A percentile compares a stretch with the other conserved stretches of the same genome.
phyloP scores from a whole-genome alignment of 352 stramenopile species.

The Phytophthora crassamura region DNA sequence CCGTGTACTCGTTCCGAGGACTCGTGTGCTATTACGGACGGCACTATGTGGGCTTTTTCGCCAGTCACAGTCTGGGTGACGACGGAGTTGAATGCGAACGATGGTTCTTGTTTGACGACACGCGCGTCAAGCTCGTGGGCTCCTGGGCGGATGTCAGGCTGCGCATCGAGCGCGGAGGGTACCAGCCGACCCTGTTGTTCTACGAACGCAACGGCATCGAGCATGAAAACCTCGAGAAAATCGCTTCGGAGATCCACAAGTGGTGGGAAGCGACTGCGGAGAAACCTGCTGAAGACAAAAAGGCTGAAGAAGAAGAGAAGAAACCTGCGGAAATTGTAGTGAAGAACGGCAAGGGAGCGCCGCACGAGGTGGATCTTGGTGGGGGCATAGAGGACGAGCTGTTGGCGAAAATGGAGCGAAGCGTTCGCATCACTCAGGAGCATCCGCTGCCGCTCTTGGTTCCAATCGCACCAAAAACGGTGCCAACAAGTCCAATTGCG shows the following conservation, averaged over 20 bases:
- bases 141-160: slow-evolving; percentile 75
- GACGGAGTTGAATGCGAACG: slow-evolving; percentile 57
- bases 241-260: slow-evolving; percentile 74
- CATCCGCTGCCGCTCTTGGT: slow-evolving; percentile 25
- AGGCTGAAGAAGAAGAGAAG: slow-evolving; percentile 18
- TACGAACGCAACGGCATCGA: slow-evolving; percentile 81
- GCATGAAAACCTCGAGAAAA: slow-evolving; percentile 64
- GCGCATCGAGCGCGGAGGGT: slow-evolving; percentile 78
- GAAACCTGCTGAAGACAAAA: slow-evolving; percentile 17
- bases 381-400: slow-evolving; percentile 36
- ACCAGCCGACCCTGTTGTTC: slow-evolving; percentile 85
- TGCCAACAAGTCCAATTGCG: slow-evolving; percentile 63
- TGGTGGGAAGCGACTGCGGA: slow-evolving; percentile 73
- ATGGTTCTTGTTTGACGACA: slow-evolving; percentile 90
- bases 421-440: slow-evolving; percentile 37
- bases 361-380: slow-evolving; percentile 39
- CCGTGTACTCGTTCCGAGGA: slow-evolving; percentile 74
- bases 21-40: slow-evolving; percentile 89
- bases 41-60: slow-evolving; percentile 89
- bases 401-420: slow-evolving; percentile 43
- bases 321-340: slow-evolving; percentile 17
- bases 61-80: slow-evolving; percentile 63
- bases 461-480: slow-evolving; percentile 1
- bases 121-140: slow-evolving; percentile 77
- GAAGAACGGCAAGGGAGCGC: slow-evolving; percentile 31